These are phyloP conservation scores for Usnea hakonensis DNA, from an alignment of 495 filamentous ascomycete genomes.

Conservation along the genomic window DNA sequence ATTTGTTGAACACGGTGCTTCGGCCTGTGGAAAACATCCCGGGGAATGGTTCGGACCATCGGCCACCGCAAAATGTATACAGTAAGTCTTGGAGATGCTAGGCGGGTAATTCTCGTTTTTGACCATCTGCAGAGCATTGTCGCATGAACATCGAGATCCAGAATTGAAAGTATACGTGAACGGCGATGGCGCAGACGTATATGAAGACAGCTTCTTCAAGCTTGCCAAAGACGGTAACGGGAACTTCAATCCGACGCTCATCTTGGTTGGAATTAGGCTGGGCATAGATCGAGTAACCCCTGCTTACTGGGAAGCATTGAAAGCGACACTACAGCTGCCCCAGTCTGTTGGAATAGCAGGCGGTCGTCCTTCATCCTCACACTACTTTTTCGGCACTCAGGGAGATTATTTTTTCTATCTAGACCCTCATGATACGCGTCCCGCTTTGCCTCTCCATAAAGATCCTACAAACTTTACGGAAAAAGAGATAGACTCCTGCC, in stretches of 20 bases:
- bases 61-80: slow-evolving; percentile 89
- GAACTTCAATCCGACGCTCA: slow-evolving; percentile 71
- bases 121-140: slow-evolving; percentile 55
- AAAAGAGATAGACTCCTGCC: slow-evolving; percentile 75
- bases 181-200: slow-evolving; percentile 83
- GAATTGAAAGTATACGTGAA: slow-evolving; percentile 78
- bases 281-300: slow-evolving; percentile 91
- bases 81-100: slow-evolving; percentile 49
- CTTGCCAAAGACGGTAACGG: slow-evolving; percentile 58
- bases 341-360: slow-evolving; percentile 95
- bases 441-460: slow-evolving; percentile 51
- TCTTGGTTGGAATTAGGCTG: slow-evolving; percentile 78
- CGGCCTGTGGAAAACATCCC: slow-evolving; percentile 85
- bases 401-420: slow-evolving; percentile 86
- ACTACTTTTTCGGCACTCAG: slow-evolving; percentile 97
- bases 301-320: slow-evolving; percentile 85
- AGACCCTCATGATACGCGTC: slow-evolving; percentile 79
- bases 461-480: slow-evolving; percentile 47
- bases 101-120: slow-evolving; percentile 16
- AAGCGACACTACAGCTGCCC: slow-evolving; percentile 67
- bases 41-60: slow-evolving; percentile 99
- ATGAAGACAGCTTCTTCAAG: slow-evolving; percentile 76
- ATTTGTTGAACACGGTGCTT: slow-evolving; percentile 83
- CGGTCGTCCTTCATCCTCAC: slow-evolving; percentile 86
- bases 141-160: slow-evolving; percentile 47